Conservation (phyloP, 345 rosid genomes). For the Eucalyptus cloeziana region DNA sequence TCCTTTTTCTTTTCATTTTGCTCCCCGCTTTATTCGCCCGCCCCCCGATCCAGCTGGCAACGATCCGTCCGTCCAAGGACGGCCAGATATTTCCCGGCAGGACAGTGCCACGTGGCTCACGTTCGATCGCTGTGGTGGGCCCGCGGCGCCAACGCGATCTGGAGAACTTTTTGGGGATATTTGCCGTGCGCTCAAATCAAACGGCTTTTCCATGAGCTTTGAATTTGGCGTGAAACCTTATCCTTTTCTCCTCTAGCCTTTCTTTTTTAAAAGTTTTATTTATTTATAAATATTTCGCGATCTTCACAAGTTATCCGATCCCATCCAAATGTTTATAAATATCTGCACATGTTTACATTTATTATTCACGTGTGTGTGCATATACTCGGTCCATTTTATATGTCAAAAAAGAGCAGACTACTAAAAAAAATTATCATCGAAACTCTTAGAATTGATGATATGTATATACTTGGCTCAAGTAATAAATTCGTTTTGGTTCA, state of each 20-base stretch:
- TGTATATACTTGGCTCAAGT: rapidly evolving
- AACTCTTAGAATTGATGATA: not conserved
- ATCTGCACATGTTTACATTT: rapidly evolving
- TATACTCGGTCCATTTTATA: no score
- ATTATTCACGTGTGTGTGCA: not conserved
- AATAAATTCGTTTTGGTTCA: no score
- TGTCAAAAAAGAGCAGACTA: rapidly evolving
- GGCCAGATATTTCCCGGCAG: not conserved
- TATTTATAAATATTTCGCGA: not conserved
- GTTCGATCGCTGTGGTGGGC: not conserved
- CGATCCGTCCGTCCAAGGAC: not conserved
- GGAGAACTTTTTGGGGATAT: not conserved
- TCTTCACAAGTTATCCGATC: not conserved
- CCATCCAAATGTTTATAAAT: not conserved
- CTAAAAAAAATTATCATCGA: not conserved
- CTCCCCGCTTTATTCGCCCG: not conserved
- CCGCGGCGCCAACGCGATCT: not conserved
- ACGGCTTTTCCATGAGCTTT: not conserved
- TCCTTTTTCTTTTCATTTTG: not conserved
- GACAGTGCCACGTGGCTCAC: not conserved
- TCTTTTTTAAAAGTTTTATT: not conserved
- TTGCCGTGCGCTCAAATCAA: not conserved
- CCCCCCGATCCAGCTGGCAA: not conserved
- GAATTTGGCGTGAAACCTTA: not conserved
- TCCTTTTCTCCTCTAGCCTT: not conserved